Evolutionary conservation across 169 alveolate genomes (phyloP).

Genomic region (Cryptosporidium meleagridis): DNA sequence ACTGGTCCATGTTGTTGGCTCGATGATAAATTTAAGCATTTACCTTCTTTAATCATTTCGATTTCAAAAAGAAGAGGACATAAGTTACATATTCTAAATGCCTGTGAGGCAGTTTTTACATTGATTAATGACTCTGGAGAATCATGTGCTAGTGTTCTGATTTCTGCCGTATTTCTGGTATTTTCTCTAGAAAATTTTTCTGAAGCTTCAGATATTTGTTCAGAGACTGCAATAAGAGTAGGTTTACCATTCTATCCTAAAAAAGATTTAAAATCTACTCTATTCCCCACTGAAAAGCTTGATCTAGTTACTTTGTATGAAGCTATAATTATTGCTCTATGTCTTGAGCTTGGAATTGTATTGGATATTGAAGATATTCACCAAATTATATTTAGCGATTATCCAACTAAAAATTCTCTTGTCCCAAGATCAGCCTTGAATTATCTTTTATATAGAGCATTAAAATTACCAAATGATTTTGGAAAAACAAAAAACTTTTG

Average conservation of each 20-base stretch:
- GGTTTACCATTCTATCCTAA: slow-evolving; percentile 51
- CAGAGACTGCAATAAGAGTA: slow-evolving; percentile 70
- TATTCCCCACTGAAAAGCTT: neutral
- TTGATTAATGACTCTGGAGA: slow-evolving; percentile 67
- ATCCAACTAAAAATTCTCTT: slow-evolving; percentile 38
- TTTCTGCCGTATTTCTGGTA: slow-evolving; percentile 45
- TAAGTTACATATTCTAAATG: slow-evolving; percentile 47
- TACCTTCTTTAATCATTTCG: slow-evolving; percentile 38
- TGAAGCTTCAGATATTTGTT: slow-evolving; percentile 63
- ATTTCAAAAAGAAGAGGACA: slow-evolving; percentile 43
- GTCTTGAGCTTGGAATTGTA: slow-evolving; percentile 65
- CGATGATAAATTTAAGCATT: slow-evolving; percentile 20
- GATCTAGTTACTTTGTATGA: slow-evolving; percentile 28
- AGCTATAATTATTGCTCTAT: slow-evolving; percentile 35
- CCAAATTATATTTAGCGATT: slow-evolving; percentile 42
- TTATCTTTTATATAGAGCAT: slow-evolving; percentile 58
- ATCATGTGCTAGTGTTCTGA: slow-evolving; percentile 36
- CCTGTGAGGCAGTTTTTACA: slow-evolving; percentile 63
- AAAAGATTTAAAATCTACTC: neutral
- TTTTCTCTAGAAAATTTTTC: slow-evolving; percentile 5
- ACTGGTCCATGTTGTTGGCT: slow-evolving; percentile 74
- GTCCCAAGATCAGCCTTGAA: slow-evolving; percentile 54
- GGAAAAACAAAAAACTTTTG: slow-evolving; percentile 31
- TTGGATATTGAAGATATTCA: slow-evolving; percentile 50
- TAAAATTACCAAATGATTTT: slow-evolving; percentile 42